A percentile compares a stretch with the other conserved stretches of the same genome.
phyloP scores from a whole-genome alignment of 352 stramenopile genomes.

The Globisporangium heterothallicum region DNA sequence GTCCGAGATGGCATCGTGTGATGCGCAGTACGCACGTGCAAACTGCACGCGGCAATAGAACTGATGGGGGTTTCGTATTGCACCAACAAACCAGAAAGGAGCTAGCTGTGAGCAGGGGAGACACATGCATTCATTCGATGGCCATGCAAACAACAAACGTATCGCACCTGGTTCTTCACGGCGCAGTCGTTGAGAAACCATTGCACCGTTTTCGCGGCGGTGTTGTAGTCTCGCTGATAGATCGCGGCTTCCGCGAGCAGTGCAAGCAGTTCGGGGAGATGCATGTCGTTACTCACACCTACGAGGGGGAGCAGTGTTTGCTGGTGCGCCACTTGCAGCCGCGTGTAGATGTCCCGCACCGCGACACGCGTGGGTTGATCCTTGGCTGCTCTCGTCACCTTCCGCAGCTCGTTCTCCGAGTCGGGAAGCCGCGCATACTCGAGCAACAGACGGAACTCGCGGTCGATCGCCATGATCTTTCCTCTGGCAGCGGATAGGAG shows the following conservation, averaged over 20 bases:
- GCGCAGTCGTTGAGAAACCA: conserved; percentile 69
- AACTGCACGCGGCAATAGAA: conserved; percentile 88
- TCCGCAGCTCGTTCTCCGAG: not conserved
- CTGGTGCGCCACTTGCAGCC: conserved; percentile 21
- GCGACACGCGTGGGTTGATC: conserved; percentile 15
- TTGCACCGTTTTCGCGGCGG: conserved; percentile 39
- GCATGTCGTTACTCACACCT: conserved; percentile 19
- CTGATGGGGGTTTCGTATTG: no score
- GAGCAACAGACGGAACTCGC: conserved; percentile 45
- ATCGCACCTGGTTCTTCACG: conserved; percentile 71
- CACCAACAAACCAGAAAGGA: no score
- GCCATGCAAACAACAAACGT: not conserved
- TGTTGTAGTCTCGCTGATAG: conserved; percentile 59
- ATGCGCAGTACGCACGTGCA: conserved; percentile 60
- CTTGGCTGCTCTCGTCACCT: not conserved
- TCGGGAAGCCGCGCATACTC: conserved; percentile 33
- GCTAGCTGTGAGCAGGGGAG: no score
- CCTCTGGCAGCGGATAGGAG: no score
- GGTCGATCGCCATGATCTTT: conserved; percentile 57
- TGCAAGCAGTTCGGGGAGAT: conserved; percentile 68
- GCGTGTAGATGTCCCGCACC: conserved; percentile 30
- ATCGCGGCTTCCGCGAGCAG: conserved; percentile 69
- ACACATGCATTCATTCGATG: no score
- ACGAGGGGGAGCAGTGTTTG: conserved; percentile 33
- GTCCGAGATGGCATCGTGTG: conserved; percentile 30